phyloP scores from a whole-genome alignment of 2,329 filamentous ascomycete species.

The Dothidotthia symphoricarpi region DNA sequence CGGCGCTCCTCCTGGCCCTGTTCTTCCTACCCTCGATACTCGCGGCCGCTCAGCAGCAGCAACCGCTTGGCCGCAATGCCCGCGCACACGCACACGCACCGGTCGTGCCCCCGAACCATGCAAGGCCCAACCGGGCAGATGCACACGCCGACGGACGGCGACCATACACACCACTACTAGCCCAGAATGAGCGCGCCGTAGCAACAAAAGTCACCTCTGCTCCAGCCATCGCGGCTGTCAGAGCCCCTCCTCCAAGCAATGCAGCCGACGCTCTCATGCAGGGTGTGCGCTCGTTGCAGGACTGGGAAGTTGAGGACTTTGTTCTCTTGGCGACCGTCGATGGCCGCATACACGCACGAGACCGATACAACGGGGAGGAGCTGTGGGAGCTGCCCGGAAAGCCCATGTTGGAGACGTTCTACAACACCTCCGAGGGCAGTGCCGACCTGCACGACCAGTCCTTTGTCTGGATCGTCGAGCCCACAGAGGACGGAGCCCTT shows the following conservation, averaged over 20 bases:
- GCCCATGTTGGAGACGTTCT: constrained; percentile 87
- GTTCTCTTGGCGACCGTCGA: constrained; percentile 99
- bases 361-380: constrained; percentile 79
- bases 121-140: constrained; percentile 13
- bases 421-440: constrained; percentile 55
- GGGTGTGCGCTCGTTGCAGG: constrained; percentile 91
- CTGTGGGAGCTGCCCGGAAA: constrained; percentile 84
- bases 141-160: constrained; percentile 20
- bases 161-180: constrained; percentile 29
- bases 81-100: constrained; percentile 18
- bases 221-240: constrained; percentile 86
- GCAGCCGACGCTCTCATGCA: constrained; percentile 55
- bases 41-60: constrained; percentile 46
- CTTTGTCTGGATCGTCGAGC: constrained; percentile 93
- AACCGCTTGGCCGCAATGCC: constrained; percentile 29
- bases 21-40: constrained; percentile 38
- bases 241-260: constrained; percentile 78
- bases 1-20: constrained; percentile 38
- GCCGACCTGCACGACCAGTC: constrained; percentile 63
- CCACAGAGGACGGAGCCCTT: constrained; percentile 78
- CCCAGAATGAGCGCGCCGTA: constrained; percentile 83
- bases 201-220: constrained; percentile 73
- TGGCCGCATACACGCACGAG: constrained; percentile 88
- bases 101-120: constrained; percentile 17
- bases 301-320: constrained; percentile 99